phyloP scores from a whole-genome alignment of 1,139 yeast species.

The Suhomyces maxii region DNA sequence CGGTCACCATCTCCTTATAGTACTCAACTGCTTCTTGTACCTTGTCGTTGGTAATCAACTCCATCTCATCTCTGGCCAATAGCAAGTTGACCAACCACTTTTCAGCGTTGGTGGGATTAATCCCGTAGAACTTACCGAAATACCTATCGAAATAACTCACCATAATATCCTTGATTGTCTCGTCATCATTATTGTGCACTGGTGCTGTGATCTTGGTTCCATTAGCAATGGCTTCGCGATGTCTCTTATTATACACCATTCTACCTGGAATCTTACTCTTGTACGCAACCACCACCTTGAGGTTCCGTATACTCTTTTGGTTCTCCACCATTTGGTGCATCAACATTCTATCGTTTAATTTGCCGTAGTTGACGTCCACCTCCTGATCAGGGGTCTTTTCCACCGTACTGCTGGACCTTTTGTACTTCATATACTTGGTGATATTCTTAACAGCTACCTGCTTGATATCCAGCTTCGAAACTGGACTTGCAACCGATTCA shows the following conservation, averaged over 20 bases:
- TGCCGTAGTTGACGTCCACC: conserved; percentile 10
- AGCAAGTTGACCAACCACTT: conserved; percentile 16
- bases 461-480: conserved; percentile 1
- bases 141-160: conserved; percentile 17
- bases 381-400: conserved; percentile 9
- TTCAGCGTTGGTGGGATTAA: conserved; percentile 14
- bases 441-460: conserved; percentile 5
- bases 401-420: neutral
- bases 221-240: conserved; percentile 10
- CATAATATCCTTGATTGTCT: conserved; percentile 12
- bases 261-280: conserved; percentile 14
- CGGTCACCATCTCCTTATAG: conserved; percentile 10
- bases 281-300: conserved; percentile 15
- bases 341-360: conserved; percentile 10
- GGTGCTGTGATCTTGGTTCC: conserved; percentile 5
- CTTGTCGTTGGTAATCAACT: conserved; percentile 8
- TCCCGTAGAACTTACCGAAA: conserved; percentile 16
- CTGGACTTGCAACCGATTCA: neutral
- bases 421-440: conserved; percentile 1
- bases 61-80: conserved; percentile 10
- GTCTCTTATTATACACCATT: conserved; percentile 6
- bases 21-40: conserved; percentile 12
- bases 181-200: conserved; percentile 10
- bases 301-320: conserved; percentile 6
- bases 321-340: conserved; percentile 13